Evolutionary conservation across 805 yeast genomes (phyloP).

Genomic region (Candida broadrunensis): DNA sequence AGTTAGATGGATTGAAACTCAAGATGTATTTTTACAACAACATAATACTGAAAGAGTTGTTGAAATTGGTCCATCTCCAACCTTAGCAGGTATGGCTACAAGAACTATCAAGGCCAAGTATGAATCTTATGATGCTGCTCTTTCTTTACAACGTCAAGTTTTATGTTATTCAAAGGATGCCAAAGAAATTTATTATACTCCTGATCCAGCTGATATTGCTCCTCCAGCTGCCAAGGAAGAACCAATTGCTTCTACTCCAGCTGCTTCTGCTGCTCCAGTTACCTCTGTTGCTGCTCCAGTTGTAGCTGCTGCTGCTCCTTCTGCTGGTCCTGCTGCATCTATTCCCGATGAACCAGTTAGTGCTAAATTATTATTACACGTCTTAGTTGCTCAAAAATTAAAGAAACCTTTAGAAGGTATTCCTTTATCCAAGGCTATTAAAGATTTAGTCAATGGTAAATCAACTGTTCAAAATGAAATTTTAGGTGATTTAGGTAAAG

Average conservation of each 20-base stretch:
- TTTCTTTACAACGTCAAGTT: constrained; percentile 89
- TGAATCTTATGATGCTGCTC: constrained; percentile 97
- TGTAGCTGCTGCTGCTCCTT: constrained; percentile 56
- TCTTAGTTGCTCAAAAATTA: constrained; percentile 91
- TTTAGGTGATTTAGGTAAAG: constrained; percentile 97
- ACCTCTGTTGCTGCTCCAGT: constrained; percentile 59
- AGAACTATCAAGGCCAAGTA: constrained; percentile 94
- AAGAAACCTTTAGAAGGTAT: constrained; percentile 86
- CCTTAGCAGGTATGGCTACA: constrained; percentile 97
- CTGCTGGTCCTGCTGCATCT: constrained; percentile 80
- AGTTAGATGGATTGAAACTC: constrained; percentile 99
- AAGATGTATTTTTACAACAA: constrained; percentile 92
- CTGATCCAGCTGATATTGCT: constrained; percentile 63
- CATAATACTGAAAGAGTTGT: constrained; percentile 96
- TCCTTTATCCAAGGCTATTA: constrained; percentile 88
- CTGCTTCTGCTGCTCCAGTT: constrained; percentile 53
- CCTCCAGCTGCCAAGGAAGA: constrained; percentile 25
- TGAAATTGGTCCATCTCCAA: constrained; percentile 98
- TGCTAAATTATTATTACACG: constrained; percentile 79
- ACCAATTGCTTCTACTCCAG: constrained; percentile 37
- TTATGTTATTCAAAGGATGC: constrained; percentile 94
- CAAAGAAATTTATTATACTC: constrained; percentile 93
- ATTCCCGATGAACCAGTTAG: constrained; percentile 87
- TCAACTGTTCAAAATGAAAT: constrained; percentile 98
- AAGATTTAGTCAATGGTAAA: constrained; percentile 97